These are phyloP conservation scores for Kwoniella shivajii DNA, from an alignment of 1,284 basidiomycete species.

Conservation along the genomic window DNA sequence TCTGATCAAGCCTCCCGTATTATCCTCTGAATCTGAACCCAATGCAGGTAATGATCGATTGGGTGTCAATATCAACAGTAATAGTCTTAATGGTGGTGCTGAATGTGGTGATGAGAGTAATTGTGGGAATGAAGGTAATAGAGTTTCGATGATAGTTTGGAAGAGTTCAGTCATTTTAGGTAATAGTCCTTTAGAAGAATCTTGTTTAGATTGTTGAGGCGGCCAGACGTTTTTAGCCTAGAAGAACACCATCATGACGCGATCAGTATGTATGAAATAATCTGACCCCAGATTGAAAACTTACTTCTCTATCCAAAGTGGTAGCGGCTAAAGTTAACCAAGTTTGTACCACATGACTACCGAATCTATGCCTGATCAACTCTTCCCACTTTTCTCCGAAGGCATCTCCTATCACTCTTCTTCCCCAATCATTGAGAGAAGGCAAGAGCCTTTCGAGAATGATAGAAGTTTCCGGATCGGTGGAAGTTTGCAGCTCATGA, in stretches of 20 bases:
- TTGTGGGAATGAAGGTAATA: constrained; percentile 61
- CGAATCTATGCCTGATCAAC: constrained; percentile 77
- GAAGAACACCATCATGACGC: too few species aligned
- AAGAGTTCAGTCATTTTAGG: constrained; percentile 64
- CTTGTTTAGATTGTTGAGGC: constrained; percentile 56
- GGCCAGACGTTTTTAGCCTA: constrained; percentile 69
- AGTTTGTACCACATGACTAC: constrained; percentile 90
- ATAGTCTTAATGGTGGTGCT: constrained; percentile 79
- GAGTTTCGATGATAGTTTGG: constrained; percentile 14
- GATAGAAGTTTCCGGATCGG: constrained; percentile 86
- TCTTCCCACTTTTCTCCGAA: constrained; percentile 78
- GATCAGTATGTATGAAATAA: too few species aligned
- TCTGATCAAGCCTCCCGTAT: constrained; percentile 37
- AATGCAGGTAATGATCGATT: constrained; percentile 57
- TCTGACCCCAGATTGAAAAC: constrained; percentile 24
- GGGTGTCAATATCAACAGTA: constrained; percentile 70
- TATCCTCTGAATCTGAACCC: constrained; percentile 34
- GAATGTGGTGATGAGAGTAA: constrained; percentile 81
- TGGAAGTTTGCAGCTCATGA: constrained; percentile 84
- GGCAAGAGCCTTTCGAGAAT: constrained; percentile 83
- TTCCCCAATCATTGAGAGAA: constrained; percentile 91
- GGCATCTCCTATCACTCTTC: constrained; percentile 81
- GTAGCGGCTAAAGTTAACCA: constrained; percentile 71
- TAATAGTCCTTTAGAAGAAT: constrained; percentile 47
- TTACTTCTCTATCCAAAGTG: constrained; percentile 79